Percentiles rank a stretch among this genome's conserved stretches.
Conservation (phyloP, 176 grass and related monocot species). For the Pharus latifolius region DNA sequence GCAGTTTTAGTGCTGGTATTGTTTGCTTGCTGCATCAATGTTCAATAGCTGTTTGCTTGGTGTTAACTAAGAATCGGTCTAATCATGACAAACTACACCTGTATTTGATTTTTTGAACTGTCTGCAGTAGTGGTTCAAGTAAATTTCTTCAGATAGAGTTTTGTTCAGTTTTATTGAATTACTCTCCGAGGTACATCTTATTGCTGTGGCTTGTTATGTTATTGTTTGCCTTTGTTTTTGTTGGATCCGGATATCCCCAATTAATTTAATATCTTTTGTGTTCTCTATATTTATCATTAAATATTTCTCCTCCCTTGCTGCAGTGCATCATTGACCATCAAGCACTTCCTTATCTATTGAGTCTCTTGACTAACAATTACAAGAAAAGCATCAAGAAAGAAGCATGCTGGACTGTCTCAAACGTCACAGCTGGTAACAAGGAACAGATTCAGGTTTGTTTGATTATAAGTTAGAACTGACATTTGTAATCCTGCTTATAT, state of each 20-base stretch:
- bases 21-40: too few species aligned
- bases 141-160: too few species aligned
- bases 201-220: background rate
- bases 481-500: background rate
- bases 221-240: background rate
- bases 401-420: conserved; percentile 96
- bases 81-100: too few species aligned
- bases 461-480: background rate
- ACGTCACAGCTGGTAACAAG: conserved; percentile 91
- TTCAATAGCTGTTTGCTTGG: background rate
- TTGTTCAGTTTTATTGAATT: background rate
- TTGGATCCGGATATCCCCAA: background rate
- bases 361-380: conserved; percentile 65
- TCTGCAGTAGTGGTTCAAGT: too few species aligned
- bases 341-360: conserved; percentile 84
- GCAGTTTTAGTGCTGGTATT: background rate
- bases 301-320: background rate
- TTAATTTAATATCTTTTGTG: background rate
- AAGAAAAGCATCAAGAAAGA: conserved; percentile 99
- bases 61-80: background rate
- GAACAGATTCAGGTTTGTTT: conserved; percentile 87
- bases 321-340: conserved; percentile 92
- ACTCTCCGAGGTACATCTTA: too few species aligned
- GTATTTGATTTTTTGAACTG: too few species aligned
- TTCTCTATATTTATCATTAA: background rate